Evolutionary conservation across 352 stramenopile genomes (phyloP).

Genomic region (Thalassiosira livingstoniorum): DNA sequence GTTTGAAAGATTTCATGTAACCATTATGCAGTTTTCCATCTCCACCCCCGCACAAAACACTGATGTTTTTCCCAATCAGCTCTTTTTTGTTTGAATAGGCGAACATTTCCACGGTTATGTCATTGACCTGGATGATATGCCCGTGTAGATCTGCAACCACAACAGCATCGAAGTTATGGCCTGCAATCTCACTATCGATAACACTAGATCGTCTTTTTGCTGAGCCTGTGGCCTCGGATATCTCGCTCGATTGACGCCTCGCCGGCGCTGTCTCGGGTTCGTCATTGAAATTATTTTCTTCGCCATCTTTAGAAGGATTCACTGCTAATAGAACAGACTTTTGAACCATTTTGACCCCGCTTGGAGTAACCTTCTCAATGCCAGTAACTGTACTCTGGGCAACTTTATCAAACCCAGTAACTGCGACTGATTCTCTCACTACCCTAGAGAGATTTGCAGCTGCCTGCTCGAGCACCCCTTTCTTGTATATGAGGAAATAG

Average conservation of each 20-base stretch:
- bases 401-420: background rate
- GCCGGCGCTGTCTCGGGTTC: too few relatives aligned
- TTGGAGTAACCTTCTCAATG: too few relatives aligned
- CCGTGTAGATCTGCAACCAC: slow-evolving; percentile 41
- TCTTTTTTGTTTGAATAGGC: slow-evolving; percentile 35
- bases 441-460: too few relatives aligned
- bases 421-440: too few relatives aligned
- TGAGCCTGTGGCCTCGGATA: too few relatives aligned
- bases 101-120: slow-evolving; percentile 36
- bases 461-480: background rate
- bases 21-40: slow-evolving; percentile 29
- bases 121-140: slow-evolving; percentile 42
- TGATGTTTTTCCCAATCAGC: slow-evolving; percentile 51
- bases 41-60: slow-evolving; percentile 28
- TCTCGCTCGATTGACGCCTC: too few relatives aligned
- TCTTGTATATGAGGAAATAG: background rate
- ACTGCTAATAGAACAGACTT: background rate
- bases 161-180: slow-evolving; percentile 38
- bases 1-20: slow-evolving; percentile 45
- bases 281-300: background rate
- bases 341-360: too few relatives aligned
- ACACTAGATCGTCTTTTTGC: too few relatives aligned
- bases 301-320: background rate
- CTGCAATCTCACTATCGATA: too few relatives aligned
- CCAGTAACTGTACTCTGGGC: too few relatives aligned